Evolutionary conservation across 306 rosid species (phyloP).

Genomic region (Elaeagnus macrophylla): DNA sequence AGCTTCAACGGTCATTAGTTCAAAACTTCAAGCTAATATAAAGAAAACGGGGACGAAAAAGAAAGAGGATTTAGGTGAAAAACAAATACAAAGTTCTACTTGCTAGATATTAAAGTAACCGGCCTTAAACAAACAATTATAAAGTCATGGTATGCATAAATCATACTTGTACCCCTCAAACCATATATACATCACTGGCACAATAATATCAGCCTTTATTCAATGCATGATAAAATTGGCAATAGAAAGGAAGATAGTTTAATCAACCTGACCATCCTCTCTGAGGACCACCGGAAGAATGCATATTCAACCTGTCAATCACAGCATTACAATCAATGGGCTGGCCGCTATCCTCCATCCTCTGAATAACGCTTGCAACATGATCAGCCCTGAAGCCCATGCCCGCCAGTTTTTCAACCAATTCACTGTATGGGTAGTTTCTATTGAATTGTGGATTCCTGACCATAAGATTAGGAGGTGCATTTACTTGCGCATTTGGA

Average conservation of each 20-base stretch:
- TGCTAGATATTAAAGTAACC: neutral
- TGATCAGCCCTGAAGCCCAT: constrained; percentile 93
- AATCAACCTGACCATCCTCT: constrained; percentile 29
- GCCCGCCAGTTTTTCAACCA: constrained; percentile 67
- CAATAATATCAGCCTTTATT: constrained; percentile 50
- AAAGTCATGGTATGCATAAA: constrained; percentile 11
- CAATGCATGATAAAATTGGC: constrained; percentile 59
- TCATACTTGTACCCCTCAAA: constrained; percentile 12
- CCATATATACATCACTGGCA: constrained; percentile 31
- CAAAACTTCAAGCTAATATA: no score
- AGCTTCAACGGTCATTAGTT: no score
- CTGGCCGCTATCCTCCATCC: constrained; percentile 94
- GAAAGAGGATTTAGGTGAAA: no score
- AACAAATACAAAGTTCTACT: neutral
- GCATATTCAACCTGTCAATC: constrained; percentile 74
- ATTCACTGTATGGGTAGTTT: constrained; percentile 69
- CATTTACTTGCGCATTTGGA: constrained; percentile 38
- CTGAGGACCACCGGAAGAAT: neutral
- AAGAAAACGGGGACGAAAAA: no score
- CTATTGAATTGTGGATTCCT: constrained; percentile 60
- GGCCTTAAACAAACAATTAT: constrained; percentile 4
- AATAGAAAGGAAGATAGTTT: constrained; percentile 2
- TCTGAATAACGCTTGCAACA: constrained; percentile 67
- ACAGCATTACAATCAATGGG: constrained; percentile 78
- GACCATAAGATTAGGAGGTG: constrained; percentile 35